Evolutionary conservation across 2,329 filamentous ascomycete genomes (phyloP).

Genomic region (Aspergillus ochraceus): DNA sequence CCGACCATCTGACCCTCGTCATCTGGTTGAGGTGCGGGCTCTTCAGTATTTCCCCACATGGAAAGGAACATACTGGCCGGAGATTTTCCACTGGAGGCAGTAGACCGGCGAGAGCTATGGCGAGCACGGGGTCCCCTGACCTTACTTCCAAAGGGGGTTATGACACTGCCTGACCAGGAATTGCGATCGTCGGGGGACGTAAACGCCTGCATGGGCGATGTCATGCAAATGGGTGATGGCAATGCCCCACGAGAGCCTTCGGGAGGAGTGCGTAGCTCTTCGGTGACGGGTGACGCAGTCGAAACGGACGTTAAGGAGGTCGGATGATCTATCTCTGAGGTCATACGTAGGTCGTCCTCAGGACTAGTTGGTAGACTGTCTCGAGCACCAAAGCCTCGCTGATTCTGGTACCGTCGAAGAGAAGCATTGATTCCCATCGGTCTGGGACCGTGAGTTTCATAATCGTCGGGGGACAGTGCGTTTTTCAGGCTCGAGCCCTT

Average conservation of each 20-base stretch:
- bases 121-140: conserved; percentile 37
- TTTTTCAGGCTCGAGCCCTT: conserved; percentile 37
- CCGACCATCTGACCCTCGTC: conserved; percentile 68
- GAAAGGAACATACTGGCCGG: conserved; percentile 60
- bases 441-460: conserved; percentile 23
- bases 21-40: conserved; percentile 55
- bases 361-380: conserved; percentile 21
- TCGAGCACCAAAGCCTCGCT: conserved; percentile 30
- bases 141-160: conserved; percentile 37
- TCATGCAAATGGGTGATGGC: conserved; percentile 39
- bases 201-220: conserved; percentile 38
- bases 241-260: conserved; percentile 36
- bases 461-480: conserved; percentile 36
- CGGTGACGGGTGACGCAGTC: conserved; percentile 41
- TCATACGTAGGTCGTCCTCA: conserved; percentile 24
- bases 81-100: conserved; percentile 53
- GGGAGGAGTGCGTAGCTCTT: conserved; percentile 44
- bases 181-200: conserved; percentile 42
- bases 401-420: conserved; percentile 16
- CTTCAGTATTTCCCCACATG: conserved; percentile 49
- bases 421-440: neutral
- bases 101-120: conserved; percentile 49
- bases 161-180: conserved; percentile 37
- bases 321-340: conserved; percentile 35
- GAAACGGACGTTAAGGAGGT: conserved; percentile 47